Evolutionary conservation across 1,284 basidiomycete genomes (phyloP).

Genomic region (Ceratobasidium papillatum): DNA sequence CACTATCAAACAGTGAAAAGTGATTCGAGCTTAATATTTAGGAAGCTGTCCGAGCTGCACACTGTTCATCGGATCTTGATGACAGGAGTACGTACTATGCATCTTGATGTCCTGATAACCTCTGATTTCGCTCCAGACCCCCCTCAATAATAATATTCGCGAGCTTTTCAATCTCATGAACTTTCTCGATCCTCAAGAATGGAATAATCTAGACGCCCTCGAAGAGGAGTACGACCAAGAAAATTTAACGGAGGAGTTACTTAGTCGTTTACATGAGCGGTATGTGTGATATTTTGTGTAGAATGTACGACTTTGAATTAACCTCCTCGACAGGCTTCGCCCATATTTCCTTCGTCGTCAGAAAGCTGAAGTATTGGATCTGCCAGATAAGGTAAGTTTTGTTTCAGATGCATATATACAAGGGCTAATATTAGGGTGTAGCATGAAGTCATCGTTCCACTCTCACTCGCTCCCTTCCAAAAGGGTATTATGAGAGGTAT

Average conservation of each 20-base stretch:
- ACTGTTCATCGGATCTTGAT: slow-evolving; percentile 87
- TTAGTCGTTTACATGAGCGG: slow-evolving; percentile 76
- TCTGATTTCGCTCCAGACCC: slow-evolving; percentile 66
- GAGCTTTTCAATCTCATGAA: slow-evolving; percentile 96
- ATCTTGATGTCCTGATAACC: slow-evolving; percentile 10
- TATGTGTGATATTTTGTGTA: slow-evolving; percentile 42
- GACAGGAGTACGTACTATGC: slow-evolving; percentile 71
- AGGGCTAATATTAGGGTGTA: slow-evolving; percentile 59
- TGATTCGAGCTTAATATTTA: slow-evolving; percentile 83
- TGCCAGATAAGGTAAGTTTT: slow-evolving; percentile 83
- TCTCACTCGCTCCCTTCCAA: slow-evolving; percentile 89
- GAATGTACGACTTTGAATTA: not conserved
- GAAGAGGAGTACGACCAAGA: slow-evolving; percentile 68
- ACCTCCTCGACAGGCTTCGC: slow-evolving; percentile 60
- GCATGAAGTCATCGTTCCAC: slow-evolving; percentile 80
- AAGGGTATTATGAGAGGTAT: slow-evolving; percentile 89
- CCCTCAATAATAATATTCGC: slow-evolving; percentile 94
- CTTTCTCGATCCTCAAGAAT: slow-evolving; percentile 82
- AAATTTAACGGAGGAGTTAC: slow-evolving; percentile 77
- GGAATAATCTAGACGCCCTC: slow-evolving; percentile 75
- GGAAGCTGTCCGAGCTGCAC: slow-evolving; percentile 80
- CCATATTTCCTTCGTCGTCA: slow-evolving; percentile 94
- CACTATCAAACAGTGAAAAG: slow-evolving; percentile 71
- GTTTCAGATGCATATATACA: not conserved
- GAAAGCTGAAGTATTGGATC: slow-evolving; percentile 86